Conservation (phyloP, 805 yeast species). For the Wickerhamiella australiensis region DNA sequence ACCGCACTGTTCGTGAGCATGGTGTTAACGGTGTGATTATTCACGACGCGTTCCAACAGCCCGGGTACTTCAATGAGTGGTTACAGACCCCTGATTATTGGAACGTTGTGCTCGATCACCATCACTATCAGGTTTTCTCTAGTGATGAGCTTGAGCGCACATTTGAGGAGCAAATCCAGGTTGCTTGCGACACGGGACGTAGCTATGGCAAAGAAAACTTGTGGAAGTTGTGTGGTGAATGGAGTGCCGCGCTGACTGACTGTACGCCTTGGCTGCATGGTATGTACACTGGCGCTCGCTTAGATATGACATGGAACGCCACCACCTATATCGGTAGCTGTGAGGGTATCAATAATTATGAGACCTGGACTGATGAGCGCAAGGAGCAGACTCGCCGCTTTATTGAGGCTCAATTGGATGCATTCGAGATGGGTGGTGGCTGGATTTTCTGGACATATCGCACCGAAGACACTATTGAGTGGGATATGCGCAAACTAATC, state of each 20-base stretch:
- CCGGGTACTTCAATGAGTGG: constrained; percentile 52
- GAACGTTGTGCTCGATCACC: constrained; percentile 73
- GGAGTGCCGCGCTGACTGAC: constrained; percentile 81
- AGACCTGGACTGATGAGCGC: constrained; percentile 47
- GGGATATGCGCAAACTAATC: constrained; percentile 64
- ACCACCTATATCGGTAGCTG: constrained; percentile 47
- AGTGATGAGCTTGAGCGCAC: constrained; percentile 43
- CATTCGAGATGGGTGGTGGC: constrained; percentile 54
- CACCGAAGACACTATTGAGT: constrained; percentile 66
- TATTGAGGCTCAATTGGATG: constrained; percentile 81
- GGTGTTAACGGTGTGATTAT: constrained; percentile 44
- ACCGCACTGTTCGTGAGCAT: constrained; percentile 42
- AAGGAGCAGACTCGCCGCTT: constrained; percentile 48
- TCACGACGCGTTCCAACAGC: constrained; percentile 68
- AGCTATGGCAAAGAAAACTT: constrained; percentile 41
- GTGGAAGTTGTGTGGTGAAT: constrained; percentile 72
- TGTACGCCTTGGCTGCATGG: constrained; percentile 84
- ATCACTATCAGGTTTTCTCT: constrained; percentile 75
- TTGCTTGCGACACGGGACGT: constrained; percentile 41
- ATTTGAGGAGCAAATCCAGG: constrained; percentile 47
- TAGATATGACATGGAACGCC: constrained; percentile 46
- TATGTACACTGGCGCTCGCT: constrained; percentile 67
- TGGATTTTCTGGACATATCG: constrained; percentile 93
- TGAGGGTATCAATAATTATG: constrained; percentile 34
- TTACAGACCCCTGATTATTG: constrained; percentile 32